These are phyloP conservation scores for Murraya koenigii DNA, from an alignment of 345 rosid species.

Conservation along the genomic window DNA sequence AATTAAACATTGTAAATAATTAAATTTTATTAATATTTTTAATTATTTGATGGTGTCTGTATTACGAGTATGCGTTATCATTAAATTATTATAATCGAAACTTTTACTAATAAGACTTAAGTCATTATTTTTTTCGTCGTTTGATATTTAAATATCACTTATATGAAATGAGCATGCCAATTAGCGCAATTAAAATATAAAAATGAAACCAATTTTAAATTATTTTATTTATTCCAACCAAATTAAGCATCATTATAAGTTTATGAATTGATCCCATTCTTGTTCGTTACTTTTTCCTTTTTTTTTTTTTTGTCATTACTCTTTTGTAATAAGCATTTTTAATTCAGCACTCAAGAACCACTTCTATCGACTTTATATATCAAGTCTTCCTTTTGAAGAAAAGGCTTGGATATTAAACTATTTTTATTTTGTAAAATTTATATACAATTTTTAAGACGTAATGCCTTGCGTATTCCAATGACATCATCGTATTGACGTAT, in stretches of 20 bases:
- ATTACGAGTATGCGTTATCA: fast-evolving
- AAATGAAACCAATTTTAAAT: not conserved
- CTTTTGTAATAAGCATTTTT: not conserved
- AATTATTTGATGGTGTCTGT: too few species aligned
- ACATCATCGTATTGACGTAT: not conserved
- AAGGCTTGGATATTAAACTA: too few species aligned
- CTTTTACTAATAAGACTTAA: too few species aligned
- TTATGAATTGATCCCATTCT: not conserved
- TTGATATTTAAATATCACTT: too few species aligned
- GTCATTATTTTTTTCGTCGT: too few species aligned
- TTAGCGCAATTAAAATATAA: not conserved
- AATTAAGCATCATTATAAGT: not conserved
- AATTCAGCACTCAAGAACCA: not conserved
- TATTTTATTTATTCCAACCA: too few species aligned
- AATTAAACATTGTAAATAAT: too few species aligned
- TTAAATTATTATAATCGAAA: fast-evolving
- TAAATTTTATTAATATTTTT: too few species aligned
- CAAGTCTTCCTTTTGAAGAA: too few species aligned
- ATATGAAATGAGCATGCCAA: not conserved
- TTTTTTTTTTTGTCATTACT: too few species aligned
- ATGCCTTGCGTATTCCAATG: not conserved
- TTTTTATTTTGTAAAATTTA: too few species aligned
- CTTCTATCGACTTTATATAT: not conserved
- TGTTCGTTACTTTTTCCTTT: not conserved
- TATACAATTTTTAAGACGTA: not conserved